Conservation (phyloP, 495 filamentous ascomycete genomes). For the Mycothermus thermophilus region DNA sequence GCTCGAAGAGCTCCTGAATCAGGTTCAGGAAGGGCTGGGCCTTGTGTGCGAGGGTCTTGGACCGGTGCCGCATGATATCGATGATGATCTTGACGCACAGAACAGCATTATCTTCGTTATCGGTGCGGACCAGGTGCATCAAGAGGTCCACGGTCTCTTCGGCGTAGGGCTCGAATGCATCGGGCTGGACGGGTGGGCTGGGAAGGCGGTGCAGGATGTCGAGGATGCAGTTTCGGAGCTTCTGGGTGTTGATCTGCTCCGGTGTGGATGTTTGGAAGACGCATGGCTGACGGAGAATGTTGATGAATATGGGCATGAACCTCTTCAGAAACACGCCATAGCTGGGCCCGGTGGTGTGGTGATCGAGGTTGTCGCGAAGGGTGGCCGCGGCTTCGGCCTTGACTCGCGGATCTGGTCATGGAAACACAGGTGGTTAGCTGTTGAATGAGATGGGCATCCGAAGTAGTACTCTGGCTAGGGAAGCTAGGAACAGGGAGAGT, state of each 20-base stretch:
- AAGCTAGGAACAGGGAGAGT: background rate
- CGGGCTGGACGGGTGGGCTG: conserved; percentile 48
- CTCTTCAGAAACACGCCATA: conserved; percentile 71
- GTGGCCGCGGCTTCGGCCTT: conserved; percentile 65
- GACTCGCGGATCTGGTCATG: conserved; percentile 50
- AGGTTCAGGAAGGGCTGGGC: conserved; percentile 84
- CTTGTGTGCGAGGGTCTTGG: conserved; percentile 59
- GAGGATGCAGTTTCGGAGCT: conserved; percentile 77
- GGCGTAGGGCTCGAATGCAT: conserved; percentile 75
- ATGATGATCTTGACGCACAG: conserved; percentile 96
- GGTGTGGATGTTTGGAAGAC: conserved; percentile 77
- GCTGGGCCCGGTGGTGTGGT: conserved; percentile 37
- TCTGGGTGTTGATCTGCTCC: conserved; percentile 63
- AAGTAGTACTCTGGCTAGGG: background rate
- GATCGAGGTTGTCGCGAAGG: conserved; percentile 73
- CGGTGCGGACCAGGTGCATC: conserved; percentile 72
- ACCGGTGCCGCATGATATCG: conserved; percentile 86
- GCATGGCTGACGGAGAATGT: conserved; percentile 72
- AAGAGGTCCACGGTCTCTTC: conserved; percentile 73
- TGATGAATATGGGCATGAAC: conserved; percentile 80
- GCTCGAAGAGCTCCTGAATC: conserved; percentile 90
- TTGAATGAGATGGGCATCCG: background rate
- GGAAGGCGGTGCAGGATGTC: conserved; percentile 91
- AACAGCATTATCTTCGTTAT: conserved; percentile 97
- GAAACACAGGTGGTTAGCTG: conserved; percentile 1